These are phyloP conservation scores for Pyrus communis DNA, from an alignment of 306 rosid species.

Conservation along the genomic window DNA sequence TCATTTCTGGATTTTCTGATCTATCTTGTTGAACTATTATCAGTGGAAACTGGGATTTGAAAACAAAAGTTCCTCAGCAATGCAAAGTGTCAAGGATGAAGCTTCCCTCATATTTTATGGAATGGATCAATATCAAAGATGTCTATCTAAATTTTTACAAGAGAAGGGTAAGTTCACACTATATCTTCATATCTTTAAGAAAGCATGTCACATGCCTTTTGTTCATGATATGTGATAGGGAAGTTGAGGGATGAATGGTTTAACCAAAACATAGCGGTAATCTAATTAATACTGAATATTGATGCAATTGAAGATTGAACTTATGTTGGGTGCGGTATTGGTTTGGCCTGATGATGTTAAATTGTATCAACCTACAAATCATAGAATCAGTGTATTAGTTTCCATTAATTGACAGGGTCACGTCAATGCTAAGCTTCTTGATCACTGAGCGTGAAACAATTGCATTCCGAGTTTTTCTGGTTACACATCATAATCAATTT, in stretches of 20 bases:
- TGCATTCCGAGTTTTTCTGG: not conserved
- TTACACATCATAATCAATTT: not conserved
- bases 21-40: constrained; percentile 10
- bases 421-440: not conserved
- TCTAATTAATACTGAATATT: not conserved
- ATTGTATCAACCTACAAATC: not conserved
- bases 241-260: not conserved
- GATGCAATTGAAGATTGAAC: not conserved
- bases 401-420: not conserved
- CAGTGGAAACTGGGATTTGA: constrained; percentile 98
- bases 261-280: too few species aligned
- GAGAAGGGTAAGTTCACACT: constrained; percentile 53
- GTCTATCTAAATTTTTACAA: constrained; percentile 76
- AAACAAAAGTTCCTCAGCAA: constrained; percentile 90
- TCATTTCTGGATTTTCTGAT: constrained; percentile 5
- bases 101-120: constrained; percentile 81
- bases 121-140: constrained; percentile 93
- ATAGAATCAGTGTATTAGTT: not conserved
- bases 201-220: not conserved
- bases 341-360: not conserved
- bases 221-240: not conserved
- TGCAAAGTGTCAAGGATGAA: constrained; percentile 69
- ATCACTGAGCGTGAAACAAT: not conserved
- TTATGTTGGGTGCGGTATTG: not conserved
- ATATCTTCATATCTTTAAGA: not conserved